These are phyloP conservation scores for Lachancea nothofagi DNA, from an alignment of 805 yeast species.

Conservation along the genomic window DNA sequence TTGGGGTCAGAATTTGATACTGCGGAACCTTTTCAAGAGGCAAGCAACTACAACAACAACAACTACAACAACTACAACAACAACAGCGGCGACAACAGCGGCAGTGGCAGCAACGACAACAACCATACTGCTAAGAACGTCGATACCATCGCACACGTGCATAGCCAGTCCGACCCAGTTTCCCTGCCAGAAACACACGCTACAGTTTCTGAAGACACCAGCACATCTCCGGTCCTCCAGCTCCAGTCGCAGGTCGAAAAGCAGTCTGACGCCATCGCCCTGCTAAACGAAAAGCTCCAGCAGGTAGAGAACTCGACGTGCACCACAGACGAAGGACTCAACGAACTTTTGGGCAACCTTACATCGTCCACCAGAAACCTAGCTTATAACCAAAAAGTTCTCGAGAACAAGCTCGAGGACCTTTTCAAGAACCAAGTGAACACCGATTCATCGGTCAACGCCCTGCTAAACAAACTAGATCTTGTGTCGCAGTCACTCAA, in stretches of 20 bases:
- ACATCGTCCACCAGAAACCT: conserved; percentile 27
- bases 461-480: conserved; percentile 9
- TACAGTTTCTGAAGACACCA: not conserved
- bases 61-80: not conserved
- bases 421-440: conserved; percentile 33
- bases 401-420: conserved; percentile 34
- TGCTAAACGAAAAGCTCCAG: conserved; percentile 9
- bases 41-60: not conserved
- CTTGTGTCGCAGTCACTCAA: conserved; percentile 8
- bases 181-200: not conserved
- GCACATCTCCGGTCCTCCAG: not conserved
- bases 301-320: conserved; percentile 8
- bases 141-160: not conserved
- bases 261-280: conserved; percentile 9
- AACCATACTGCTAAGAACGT: too few species aligned
- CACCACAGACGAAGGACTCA: conserved; percentile 10
- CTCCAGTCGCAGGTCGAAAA: conserved; percentile 5
- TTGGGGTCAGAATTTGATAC: not conserved
- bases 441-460: conserved; percentile 32
- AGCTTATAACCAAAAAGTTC: conserved; percentile 31
- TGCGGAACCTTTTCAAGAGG: not conserved
- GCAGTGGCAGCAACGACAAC: not conserved
- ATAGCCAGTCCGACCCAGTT: not conserved
- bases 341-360: conserved; percentile 18
- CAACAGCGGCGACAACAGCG: not conserved